Evolutionary conservation across 352 stramenopile species (phyloP).

Genomic region (Thalassiosira oceanica): DNA sequence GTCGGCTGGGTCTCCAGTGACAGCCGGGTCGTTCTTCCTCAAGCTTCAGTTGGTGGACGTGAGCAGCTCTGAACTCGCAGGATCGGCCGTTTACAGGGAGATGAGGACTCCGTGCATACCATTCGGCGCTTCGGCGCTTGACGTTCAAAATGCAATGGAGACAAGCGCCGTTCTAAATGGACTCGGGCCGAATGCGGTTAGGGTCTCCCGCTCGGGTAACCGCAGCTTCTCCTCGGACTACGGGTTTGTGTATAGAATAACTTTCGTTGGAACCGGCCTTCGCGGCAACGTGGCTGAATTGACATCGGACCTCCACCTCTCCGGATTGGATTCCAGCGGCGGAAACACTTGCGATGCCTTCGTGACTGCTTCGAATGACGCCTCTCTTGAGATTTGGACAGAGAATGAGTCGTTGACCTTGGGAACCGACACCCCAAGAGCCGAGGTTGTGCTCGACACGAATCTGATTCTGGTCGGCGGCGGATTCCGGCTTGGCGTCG

Average conservation of each 20-base stretch:
- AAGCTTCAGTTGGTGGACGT: conserved; percentile 52
- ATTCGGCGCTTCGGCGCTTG: conserved; percentile 66
- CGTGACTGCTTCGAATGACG: conserved; percentile 57
- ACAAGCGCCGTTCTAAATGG: conserved; percentile 36
- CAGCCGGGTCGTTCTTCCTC: conserved; percentile 53
- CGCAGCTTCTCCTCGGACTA: conserved; percentile 77
- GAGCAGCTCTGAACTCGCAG: conserved; percentile 33
- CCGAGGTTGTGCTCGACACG: conserved; percentile 47
- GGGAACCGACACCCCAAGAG: conserved; percentile 72
- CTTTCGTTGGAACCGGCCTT: conserved; percentile 82
- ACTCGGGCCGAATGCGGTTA: conserved; percentile 51
- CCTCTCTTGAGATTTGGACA: conserved; percentile 60
- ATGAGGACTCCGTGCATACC: conserved; percentile 75
- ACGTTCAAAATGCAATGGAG: conserved; percentile 61
- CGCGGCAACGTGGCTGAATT: conserved; percentile 74
- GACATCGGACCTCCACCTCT: conserved; percentile 37
- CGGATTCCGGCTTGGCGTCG: conserved; percentile 56
- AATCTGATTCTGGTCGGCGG: conserved; percentile 50
- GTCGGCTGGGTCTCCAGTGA: conserved; percentile 45
- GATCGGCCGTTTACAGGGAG: conserved; percentile 50
- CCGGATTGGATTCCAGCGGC: conserved; percentile 43
- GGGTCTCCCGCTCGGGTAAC: conserved; percentile 72
- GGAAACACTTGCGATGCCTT: conserved; percentile 53
- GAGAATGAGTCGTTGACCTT: conserved; percentile 70
- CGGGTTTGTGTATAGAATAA: conserved; percentile 88